Base-by-base conservation (phyloP, 345 rosid genomes). In the Eucalyptus curtisii region DNA sequence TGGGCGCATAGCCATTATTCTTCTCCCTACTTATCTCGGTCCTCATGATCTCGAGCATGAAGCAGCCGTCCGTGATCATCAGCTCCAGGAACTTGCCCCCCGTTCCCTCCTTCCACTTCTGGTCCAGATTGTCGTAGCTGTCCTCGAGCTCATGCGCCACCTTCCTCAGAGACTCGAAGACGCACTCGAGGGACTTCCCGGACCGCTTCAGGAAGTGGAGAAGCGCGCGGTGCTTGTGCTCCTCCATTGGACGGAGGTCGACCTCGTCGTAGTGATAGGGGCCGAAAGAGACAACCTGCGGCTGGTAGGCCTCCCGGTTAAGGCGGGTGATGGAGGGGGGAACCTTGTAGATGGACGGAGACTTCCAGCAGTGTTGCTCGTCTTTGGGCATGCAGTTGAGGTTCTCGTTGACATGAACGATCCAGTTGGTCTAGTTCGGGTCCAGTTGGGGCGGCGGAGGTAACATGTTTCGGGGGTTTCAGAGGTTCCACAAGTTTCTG, bases 1-100 rank as follows among this genome's bases (percentile, higher is more conserved):
- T 89, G 15, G 44, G 52, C 7, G 90, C 94, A 9, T 94, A 93
- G 48, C 90, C 92, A 49, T 87, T 90, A 88, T 66, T 10, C 3
- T 89, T n/a, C 87, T 85, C 11, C 14, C 13, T 12, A 13, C 49
- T 49, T 8, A 86, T 61, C 50, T 40, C 68, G 3, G 86, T 49
- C 7, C 92, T 87, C 16, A 94, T 52, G 55, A 93, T 89, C 88
- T 94, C 96, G 42, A 93, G 89, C 95, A 93, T 90, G 90, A 94
- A 94, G 71, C 95, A 94, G 5, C 96, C 95, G 86, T 94, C 96
- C 15, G 90, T 88, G 49, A 93, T 90, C 96, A 93, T 94, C 90
- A 94, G 33, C 86, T 89, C 88, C 88, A 94, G 88, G 86, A 93
- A 91, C 33, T 30, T 3, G 49, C 47, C 27, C 59, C 12, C 47